Conservation (phyloP, 2,329 filamentous ascomycete species). For the Hypoxylon sp. region DNA sequence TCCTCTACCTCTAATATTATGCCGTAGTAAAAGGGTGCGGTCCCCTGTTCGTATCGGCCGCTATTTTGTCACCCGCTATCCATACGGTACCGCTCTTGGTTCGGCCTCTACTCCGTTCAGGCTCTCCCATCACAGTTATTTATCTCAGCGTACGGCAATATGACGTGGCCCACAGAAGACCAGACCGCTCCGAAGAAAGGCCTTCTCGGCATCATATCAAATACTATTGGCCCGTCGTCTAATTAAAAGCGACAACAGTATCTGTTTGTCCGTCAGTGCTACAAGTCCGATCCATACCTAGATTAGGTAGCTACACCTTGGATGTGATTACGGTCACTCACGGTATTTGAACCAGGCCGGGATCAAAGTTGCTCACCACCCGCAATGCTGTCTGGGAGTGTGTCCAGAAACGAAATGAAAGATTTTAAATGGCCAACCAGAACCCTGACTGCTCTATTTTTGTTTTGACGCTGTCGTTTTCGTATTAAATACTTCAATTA, state of each 20-base stretch:
- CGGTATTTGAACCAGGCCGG: neutral
- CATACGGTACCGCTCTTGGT: neutral
- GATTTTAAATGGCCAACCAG: neutral
- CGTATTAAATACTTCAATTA: neutral
- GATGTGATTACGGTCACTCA: conserved; percentile 6
- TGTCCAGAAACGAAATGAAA: neutral
- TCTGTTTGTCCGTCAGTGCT: neutral
- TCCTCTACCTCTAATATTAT: neutral
- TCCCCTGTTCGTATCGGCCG: neutral
- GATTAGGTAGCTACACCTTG: too few relatives aligned
- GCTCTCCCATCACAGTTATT: neutral
- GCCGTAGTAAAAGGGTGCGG: neutral
- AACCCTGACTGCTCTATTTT: neutral
- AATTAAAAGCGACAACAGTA: neutral
- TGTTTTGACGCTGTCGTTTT: neutral
- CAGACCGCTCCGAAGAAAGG: neutral
- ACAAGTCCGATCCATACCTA: neutral
- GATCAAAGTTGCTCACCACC: neutral
- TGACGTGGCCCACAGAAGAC: conserved; percentile 5
- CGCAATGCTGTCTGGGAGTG: neutral
- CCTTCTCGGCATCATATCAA: neutral
- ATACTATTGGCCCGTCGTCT: neutral
- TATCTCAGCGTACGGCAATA: conserved; percentile 4
- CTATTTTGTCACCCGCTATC: neutral
- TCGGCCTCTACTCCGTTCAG: conserved; percentile 3